These are phyloP conservation scores for Rhexocercosporidium sp. DNA, from an alignment of 2,329 filamentous ascomycete species.

Conservation along the genomic window DNA sequence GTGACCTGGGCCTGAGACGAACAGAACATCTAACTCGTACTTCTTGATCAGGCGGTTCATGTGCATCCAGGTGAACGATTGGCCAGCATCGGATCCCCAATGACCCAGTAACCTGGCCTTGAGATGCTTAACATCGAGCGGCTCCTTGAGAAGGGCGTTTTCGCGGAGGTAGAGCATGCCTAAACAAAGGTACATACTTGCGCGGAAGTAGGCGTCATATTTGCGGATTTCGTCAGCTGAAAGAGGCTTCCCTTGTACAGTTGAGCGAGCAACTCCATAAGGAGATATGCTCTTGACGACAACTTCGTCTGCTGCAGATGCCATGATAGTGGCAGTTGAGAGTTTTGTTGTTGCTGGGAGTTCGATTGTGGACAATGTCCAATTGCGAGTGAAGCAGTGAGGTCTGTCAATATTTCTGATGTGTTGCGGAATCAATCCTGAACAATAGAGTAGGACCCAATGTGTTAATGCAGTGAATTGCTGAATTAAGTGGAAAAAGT, in stretches of 20 bases:
- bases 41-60: conserved; percentile 85
- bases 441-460: background rate
- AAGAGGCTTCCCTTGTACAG: conserved; percentile 65
- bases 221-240: conserved; percentile 69
- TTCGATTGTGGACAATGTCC: conserved; percentile 4
- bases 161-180: conserved; percentile 82
- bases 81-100: conserved; percentile 81
- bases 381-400: conserved; percentile 5
- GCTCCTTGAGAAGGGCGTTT: conserved; percentile 74
- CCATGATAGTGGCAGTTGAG: conserved; percentile 26
- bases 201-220: conserved; percentile 75
- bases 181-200: conserved; percentile 75
- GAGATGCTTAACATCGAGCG: conserved; percentile 70
- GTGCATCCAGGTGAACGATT: conserved; percentile 82
- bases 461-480: conserved; percentile 17
- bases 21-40: conserved; percentile 74
- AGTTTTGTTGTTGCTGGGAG: conserved; percentile 4
- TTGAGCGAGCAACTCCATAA: conserved; percentile 69
- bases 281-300: conserved; percentile 63
- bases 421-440: conserved; percentile 10
- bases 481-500: conserved; percentile 13
- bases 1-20: conserved; percentile 78
- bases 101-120: conserved; percentile 78
- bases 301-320: conserved; percentile 37
- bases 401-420: background rate